These are phyloP conservation scores for Lantana camara DNA, from an alignment of 257 asterid genomes.

Conservation along the genomic window DNA sequence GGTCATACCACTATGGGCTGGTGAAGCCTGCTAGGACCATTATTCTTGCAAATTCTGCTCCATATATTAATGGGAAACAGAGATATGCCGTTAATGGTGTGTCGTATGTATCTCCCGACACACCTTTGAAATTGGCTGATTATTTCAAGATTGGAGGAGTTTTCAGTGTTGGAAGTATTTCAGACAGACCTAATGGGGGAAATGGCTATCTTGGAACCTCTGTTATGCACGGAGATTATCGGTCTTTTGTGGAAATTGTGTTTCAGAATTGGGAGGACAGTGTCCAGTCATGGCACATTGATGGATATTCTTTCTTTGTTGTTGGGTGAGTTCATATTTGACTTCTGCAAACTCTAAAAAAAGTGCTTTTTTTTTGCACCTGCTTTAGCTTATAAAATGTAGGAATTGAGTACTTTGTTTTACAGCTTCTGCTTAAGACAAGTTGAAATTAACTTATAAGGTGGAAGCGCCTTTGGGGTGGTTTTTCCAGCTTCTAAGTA, in stretches of 20 bases:
- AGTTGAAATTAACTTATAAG: no score
- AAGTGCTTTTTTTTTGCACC: no score
- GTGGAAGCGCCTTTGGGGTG: no score
- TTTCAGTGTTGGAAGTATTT: conserved; percentile 62
- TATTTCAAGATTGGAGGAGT: conserved; percentile 88
- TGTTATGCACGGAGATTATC: conserved; percentile 74
- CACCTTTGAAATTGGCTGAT: conserved; percentile 90
- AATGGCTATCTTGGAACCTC: conserved; percentile 67
- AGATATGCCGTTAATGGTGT: conserved; percentile 90
- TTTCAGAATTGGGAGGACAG: conserved; percentile 83
- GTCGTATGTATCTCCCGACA: conserved; percentile 65
- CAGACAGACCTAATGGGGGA: conserved; percentile 61
- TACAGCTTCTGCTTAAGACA: no score
- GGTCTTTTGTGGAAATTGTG: conserved; percentile 73
- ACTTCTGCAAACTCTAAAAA: background rate
- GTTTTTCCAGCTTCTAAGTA: no score
- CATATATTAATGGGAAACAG: conserved; percentile 70
- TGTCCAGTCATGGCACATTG: conserved; percentile 94
- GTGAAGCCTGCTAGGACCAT: conserved; percentile 79
- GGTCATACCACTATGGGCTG: conserved; percentile 92
- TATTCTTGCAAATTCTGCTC: conserved; percentile 88
- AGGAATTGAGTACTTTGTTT: no score
- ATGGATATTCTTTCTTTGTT: conserved; percentile 86
- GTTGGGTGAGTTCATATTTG: conserved; percentile 64
- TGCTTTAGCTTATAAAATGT: no score